These are phyloP conservation scores for Viridothelium virens DNA, from an alignment of 495 filamentous ascomycete genomes.

Conservation along the genomic window DNA sequence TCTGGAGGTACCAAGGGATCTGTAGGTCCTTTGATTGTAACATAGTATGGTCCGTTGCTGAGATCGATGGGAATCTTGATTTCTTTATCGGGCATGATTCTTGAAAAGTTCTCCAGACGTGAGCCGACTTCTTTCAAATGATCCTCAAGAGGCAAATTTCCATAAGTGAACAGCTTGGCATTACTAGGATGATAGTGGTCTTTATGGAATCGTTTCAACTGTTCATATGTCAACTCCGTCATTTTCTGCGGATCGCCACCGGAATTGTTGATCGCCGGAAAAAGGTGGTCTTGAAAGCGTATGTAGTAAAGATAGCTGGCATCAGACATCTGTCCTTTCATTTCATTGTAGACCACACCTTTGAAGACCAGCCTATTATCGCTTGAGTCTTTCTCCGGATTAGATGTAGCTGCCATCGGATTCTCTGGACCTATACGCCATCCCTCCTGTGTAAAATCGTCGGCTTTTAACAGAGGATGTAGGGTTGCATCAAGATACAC, in stretches of 20 bases:
- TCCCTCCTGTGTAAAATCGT: constrained; percentile 94
- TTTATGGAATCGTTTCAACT: constrained; percentile 75
- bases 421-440: constrained; percentile 95
- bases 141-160: constrained; percentile 75
- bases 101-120: constrained; percentile 62
- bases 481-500: constrained; percentile 95
- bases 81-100: constrained; percentile 57
- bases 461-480: constrained; percentile 73
- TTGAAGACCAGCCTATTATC: constrained; percentile 78
- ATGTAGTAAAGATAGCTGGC: constrained; percentile 94
- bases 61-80: constrained; percentile 73
- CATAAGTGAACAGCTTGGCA: constrained; percentile 89
- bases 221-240: constrained; percentile 82
- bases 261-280: constrained; percentile 88
- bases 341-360: constrained; percentile 98
- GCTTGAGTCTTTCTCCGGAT: constrained; percentile 34
- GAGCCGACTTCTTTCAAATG: constrained; percentile 71
- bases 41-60: constrained; percentile 51
- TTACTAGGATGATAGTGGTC: constrained; percentile 96
- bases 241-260: constrained; percentile 94
- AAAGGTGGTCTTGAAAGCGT: constrained; percentile 85
- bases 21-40: constrained; percentile 72
- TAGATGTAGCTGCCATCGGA: constrained; percentile 47
- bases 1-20: constrained; percentile 79
- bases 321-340: constrained; percentile 99